Conservation (phyloP, 192 early-diverging fungal genomes). For the Coemansia erecta region DNA sequence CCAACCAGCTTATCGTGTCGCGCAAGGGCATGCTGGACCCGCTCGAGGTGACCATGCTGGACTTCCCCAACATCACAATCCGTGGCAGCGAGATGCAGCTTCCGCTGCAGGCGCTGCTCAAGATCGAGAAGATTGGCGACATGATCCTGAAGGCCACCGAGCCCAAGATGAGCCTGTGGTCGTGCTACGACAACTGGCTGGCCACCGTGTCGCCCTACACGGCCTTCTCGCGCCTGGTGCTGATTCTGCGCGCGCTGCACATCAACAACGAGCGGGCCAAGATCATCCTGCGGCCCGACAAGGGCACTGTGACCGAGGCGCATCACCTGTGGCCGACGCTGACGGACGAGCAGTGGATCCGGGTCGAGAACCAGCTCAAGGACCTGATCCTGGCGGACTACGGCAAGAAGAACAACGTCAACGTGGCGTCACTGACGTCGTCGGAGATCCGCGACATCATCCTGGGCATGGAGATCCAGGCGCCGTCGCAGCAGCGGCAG, state of each 20-base stretch:
- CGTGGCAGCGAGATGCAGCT: slow-evolving; percentile 96
- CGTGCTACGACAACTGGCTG: slow-evolving; percentile 97
- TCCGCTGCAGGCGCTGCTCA: slow-evolving; percentile 96
- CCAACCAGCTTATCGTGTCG: slow-evolving; percentile 98
- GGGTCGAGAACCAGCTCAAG: slow-evolving; percentile 91
- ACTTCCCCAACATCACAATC: slow-evolving; percentile 99
- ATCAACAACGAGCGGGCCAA: slow-evolving; percentile 98
- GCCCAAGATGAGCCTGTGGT: slow-evolving; percentile 91
- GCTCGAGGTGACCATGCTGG: slow-evolving; percentile 82
- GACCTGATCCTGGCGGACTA: slow-evolving; percentile 98
- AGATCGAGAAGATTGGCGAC: slow-evolving; percentile 98
- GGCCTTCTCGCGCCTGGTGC: slow-evolving; percentile 94
- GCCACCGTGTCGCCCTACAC: slow-evolving; percentile 93
- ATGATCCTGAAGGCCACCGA: slow-evolving; percentile 97
- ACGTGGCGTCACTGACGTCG: slow-evolving; percentile 91
- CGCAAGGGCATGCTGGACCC: slow-evolving; percentile 99
- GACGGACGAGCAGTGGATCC: slow-evolving; percentile 95
- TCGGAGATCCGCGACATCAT: slow-evolving; percentile 99
- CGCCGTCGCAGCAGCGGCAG: slow-evolving; percentile 93
- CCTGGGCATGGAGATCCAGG: slow-evolving; percentile 98
- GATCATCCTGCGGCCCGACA: slow-evolving; percentile 93
- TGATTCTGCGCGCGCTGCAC: slow-evolving; percentile 95
- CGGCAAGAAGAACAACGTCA: slow-evolving; percentile 99
- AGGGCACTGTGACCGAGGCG: slow-evolving; percentile 85
- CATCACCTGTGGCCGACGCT: slow-evolving; percentile 99